Evolutionary conservation across 768 basidiomycete species (phyloP).

Genomic region (Tulasnella sp.): DNA sequence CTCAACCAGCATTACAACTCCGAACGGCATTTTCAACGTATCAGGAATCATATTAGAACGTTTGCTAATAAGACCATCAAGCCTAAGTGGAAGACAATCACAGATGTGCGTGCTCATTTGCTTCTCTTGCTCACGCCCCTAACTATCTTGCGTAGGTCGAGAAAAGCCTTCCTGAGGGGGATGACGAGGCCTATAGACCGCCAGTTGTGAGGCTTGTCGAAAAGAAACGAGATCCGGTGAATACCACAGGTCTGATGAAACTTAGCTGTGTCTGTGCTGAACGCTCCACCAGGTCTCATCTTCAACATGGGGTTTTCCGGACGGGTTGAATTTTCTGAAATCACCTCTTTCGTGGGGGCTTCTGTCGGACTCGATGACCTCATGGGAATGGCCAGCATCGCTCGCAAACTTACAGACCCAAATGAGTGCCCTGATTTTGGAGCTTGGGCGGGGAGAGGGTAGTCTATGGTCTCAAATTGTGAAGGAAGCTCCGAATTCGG

Average conservation of each 20-base stretch:
- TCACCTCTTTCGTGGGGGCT: not conserved
- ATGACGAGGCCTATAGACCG: not conserved
- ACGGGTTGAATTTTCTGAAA: constrained; percentile 4
- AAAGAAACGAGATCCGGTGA: not conserved
- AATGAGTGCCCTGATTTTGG: constrained; percentile 21
- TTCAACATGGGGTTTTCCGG: not conserved
- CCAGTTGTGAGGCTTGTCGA: not conserved
- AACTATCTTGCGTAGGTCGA: not conserved
- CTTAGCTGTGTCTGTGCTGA: not conserved
- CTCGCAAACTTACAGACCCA: not conserved
- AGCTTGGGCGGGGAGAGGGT: constrained; percentile 25
- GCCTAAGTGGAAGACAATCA: not conserved
- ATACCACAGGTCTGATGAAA: not conserved
- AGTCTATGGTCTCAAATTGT: constrained; percentile 27
- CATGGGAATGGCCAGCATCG: constrained; percentile 12
- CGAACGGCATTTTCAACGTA: not conserved
- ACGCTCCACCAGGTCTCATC: not conserved
- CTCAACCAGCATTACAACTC: constrained; percentile 13
- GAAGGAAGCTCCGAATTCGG: constrained; percentile 23
- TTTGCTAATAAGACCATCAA: not conserved
- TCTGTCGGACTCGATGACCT: not conserved
- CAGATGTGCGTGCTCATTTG: not conserved
- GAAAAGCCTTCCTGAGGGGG: not conserved
- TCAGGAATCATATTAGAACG: not conserved
- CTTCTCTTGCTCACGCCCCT: not conserved